Percentiles rank a stretch among this genome's conserved stretches.
Conservation (phyloP, 1,139 yeast species). For the Casaregolazyma lundiana region DNA sequence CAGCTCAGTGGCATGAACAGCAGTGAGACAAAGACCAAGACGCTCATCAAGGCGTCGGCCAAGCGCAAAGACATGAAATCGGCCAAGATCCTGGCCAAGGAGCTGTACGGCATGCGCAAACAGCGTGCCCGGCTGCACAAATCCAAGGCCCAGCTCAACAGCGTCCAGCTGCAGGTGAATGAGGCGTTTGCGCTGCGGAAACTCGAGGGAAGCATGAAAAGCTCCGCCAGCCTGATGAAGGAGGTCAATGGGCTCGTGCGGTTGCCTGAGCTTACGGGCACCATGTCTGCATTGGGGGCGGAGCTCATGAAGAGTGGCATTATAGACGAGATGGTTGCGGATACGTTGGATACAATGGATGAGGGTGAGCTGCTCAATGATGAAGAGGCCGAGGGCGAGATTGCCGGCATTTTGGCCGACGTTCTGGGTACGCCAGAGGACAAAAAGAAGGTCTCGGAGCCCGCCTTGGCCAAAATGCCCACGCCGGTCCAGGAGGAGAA, state of each 20-base stretch:
- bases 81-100: conserved; percentile 77
- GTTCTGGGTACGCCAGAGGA: conserved; percentile 39
- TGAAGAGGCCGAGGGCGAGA: conserved; percentile 68
- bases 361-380: conserved; percentile 66
- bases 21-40: conserved; percentile 59
- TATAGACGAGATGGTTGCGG: conserved; percentile 93
- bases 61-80: conserved; percentile 70
- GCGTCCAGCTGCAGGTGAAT: conserved; percentile 81
- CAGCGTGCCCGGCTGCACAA: conserved; percentile 71
- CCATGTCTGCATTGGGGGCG: conserved; percentile 82
- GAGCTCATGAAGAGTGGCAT: conserved; percentile 83
- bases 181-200: conserved; percentile 88
- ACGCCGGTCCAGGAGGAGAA: conserved; percentile 46
- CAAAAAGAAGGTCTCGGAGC: conserved; percentile 33
- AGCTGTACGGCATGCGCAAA: conserved; percentile 66
- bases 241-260: conserved; percentile 78
- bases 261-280: conserved; percentile 74
- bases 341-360: conserved; percentile 67
- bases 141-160: conserved; percentile 80
- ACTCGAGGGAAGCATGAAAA: conserved; percentile 74
- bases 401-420: conserved; percentile 51
- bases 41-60: conserved; percentile 69
- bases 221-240: conserved; percentile 77
- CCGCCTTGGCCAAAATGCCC: conserved; percentile 37
- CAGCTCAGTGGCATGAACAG: conserved; percentile 59